phyloP scores from a whole-genome alignment of 2,329 filamentous ascomycete genomes.

The Pezicula carpinea region DNA sequence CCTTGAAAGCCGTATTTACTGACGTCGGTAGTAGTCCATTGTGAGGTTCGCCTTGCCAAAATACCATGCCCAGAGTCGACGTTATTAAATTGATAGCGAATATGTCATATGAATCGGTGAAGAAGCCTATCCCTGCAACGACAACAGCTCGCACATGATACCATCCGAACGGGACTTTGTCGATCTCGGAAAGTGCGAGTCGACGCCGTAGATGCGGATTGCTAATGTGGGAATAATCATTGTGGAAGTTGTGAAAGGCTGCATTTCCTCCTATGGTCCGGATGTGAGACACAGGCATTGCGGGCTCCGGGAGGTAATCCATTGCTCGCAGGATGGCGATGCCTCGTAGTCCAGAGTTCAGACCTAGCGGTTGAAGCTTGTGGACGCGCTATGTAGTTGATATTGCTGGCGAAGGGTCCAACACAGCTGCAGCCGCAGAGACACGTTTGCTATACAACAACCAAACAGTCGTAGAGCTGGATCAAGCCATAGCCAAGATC shows the following conservation, averaged over 20 bases:
- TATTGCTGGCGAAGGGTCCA: too few species aligned
- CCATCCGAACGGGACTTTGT: constrained; percentile 72
- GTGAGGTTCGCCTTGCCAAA: constrained; percentile 52
- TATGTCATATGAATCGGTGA: constrained; percentile 77
- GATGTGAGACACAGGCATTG: constrained; percentile 11
- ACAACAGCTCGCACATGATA: constrained; percentile 71
- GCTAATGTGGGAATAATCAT: constrained; percentile 49
- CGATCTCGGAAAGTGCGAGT: constrained; percentile 72
- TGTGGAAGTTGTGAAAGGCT: constrained; percentile 65
- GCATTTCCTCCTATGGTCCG: constrained; percentile 58
- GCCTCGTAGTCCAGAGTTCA: too few species aligned
- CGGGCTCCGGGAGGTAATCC: constrained; percentile 20
- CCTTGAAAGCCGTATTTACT: constrained; percentile 72
- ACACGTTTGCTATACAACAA: too few species aligned
- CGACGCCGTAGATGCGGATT: constrained; percentile 75
- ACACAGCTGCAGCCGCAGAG: too few species aligned
- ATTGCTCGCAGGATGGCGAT: constrained; percentile 5
- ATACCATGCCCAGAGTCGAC: constrained; percentile 70
- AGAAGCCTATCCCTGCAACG: constrained; percentile 79
- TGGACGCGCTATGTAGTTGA: too few species aligned
- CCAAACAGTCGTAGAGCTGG: too few species aligned
- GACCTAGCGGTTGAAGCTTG: too few species aligned
- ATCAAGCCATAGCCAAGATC: too few species aligned
- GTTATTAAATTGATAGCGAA: constrained; percentile 76
- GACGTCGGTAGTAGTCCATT: constrained; percentile 54